Evolutionary conservation across 139 green algal species (phyloP), one percentile per base, ranked within the genome.

Genomic region (Chloropicon primus): DNA sequence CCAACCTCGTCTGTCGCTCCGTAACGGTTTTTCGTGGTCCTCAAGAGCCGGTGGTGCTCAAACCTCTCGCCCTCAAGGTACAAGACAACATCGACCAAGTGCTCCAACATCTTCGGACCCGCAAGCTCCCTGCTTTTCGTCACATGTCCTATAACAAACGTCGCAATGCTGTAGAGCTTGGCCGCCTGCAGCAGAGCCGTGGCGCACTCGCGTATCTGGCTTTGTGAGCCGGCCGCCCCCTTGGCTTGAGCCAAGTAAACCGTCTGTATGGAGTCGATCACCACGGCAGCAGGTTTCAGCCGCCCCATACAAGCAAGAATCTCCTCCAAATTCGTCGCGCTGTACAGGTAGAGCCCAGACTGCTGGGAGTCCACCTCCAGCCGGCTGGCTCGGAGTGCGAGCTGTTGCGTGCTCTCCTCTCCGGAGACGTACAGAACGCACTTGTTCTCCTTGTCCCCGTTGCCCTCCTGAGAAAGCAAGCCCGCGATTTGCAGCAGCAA

Each of bases 211-310:
- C 89, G 80, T 25, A 98, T 89, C 86, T 95, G 92, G 2, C 77
- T 87, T 3, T 96, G 85, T 71, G 82, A 90, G 25, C 94, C 94
- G 0, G 91, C 83, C 24, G 72, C 81, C 22, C 84, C 85, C 2
- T 78, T 82, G 1, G 94, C 84, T 25, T 90, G 86, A 2, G 87
- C 77, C 25, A 98, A 79, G 75, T 93, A 96, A 10, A 99, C 90
- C 0, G 95, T 98, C 80, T 98, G 92, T 71, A 99, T 97, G 29
- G 86, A 94, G 85, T 99, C 95, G 1, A 99, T 75, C 2, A 99
- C 82, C 1, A 97, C 79, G 1, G 89, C 92, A 1, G 80, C 74
- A 0, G 93, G 93, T 25, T 82, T 78, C 73, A 93, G 72, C 22
- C 79, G 5, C 22, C 81, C 72, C 23, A 84, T 76, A 25, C 62